phyloP scores from a whole-genome alignment of 2,329 filamentous ascomycete genomes.

The Sclerotinia borealis region DNA sequence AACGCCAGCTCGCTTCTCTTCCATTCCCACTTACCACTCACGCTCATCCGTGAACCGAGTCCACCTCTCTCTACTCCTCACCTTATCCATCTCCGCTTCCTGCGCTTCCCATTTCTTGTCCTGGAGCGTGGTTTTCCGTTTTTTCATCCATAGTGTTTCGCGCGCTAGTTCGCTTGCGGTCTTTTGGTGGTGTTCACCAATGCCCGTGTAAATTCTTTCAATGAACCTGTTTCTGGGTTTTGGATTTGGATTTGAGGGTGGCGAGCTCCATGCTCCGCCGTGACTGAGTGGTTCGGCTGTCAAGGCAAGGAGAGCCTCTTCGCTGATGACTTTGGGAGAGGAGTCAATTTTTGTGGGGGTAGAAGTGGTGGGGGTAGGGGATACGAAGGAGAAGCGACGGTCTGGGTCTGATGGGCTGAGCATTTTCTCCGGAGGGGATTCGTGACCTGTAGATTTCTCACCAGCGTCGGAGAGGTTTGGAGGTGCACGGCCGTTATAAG shows the following conservation, averaged over 20 bases:
- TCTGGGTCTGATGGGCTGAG: background rate
- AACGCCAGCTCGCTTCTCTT: background rate
- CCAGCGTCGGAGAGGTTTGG: background rate
- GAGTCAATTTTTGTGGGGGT: background rate
- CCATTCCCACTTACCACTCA: too few species aligned
- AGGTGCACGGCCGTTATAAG: background rate
- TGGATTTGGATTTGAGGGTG: background rate
- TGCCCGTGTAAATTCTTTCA: background rate
- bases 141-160: background rate
- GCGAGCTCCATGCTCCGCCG: background rate
- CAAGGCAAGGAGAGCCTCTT: background rate
- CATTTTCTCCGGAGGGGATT: background rate
- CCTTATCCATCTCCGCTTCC: background rate
- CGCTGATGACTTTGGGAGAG: background rate
- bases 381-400: background rate
- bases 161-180: background rate
- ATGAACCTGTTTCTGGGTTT: too few species aligned
- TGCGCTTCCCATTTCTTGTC: background rate
- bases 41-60: background rate
- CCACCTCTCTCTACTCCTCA: background rate
- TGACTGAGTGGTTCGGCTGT: background rate
- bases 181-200: background rate
- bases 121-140: background rate
- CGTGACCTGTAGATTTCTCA: background rate
- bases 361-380: too few species aligned